Evolutionary conservation across 352 stramenopile species (phyloP).

Genomic region (Globisporangium cederbergense): DNA sequence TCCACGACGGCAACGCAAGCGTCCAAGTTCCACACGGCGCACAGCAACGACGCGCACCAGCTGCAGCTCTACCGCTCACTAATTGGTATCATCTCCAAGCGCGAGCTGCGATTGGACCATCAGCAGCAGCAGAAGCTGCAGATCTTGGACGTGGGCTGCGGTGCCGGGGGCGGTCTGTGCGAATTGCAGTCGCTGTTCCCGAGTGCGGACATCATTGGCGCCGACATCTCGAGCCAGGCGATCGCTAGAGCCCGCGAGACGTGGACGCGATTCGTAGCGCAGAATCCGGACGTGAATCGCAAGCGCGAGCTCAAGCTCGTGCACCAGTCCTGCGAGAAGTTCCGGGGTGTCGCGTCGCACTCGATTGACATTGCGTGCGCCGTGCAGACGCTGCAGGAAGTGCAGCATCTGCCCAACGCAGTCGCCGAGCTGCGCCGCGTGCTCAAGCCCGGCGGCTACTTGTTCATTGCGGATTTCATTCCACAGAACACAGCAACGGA

Average conservation of each 20-base stretch:
- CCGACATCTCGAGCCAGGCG: conserved; percentile 63
- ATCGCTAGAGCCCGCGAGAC: conserved; percentile 62
- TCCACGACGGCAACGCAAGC: conserved; percentile 4
- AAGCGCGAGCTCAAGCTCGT: conserved; percentile 45
- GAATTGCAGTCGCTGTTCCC: conserved; percentile 58
- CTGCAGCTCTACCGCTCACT: conserved; percentile 62
- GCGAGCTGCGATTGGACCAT: conserved; percentile 10
- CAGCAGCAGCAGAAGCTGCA: conserved; percentile 21
- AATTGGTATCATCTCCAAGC: conserved; percentile 31
- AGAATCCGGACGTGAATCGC: conserved; percentile 29
- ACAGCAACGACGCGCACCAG: conserved; percentile 40
- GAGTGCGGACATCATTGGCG: conserved; percentile 40
- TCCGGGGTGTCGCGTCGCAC: conserved; percentile 41
- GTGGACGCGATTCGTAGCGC: conserved; percentile 49
- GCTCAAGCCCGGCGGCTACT: conserved; percentile 49
- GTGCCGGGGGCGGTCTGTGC: conserved; percentile 58
- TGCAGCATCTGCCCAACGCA: conserved; percentile 38
- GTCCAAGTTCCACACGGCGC: conserved; percentile 28
- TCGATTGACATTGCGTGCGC: conserved; percentile 54
- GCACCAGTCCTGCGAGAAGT: conserved; percentile 64
- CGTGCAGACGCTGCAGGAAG: conserved; percentile 69
- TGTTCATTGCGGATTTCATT: conserved; percentile 74
- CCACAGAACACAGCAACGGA: conserved; percentile 32
- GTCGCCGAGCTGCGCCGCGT: conserved; percentile 57
- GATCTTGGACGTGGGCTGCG: conserved; percentile 67